Evolutionary conservation across 805 yeast species (phyloP).

Genomic region (Komagataella populi): DNA sequence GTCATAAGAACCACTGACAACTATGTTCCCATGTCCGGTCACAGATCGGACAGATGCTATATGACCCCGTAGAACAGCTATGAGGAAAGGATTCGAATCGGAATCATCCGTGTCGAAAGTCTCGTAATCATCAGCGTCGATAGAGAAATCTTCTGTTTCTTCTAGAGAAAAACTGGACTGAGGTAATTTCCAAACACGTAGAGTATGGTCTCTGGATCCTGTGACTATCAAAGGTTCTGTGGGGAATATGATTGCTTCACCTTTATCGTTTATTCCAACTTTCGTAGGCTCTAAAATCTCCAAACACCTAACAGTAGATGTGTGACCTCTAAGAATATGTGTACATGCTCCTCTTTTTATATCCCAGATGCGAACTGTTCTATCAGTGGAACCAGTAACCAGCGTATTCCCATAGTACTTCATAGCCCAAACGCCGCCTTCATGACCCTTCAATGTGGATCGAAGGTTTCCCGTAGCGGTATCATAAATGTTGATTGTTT

Average conservation of each 20-base stretch:
- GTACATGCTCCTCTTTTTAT: conserved; percentile 75
- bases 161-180: conserved; percentile 7
- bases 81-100: conserved; percentile 42
- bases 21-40: conserved; percentile 70
- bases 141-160: neutral
- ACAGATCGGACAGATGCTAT: conserved; percentile 76
- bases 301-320: conserved; percentile 85
- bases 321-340: conserved; percentile 83
- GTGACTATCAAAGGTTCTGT: conserved; percentile 62
- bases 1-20: conserved; percentile 87
- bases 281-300: conserved; percentile 63
- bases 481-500: conserved; percentile 67
- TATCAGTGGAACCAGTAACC: conserved; percentile 90
- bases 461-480: conserved; percentile 57
- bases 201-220: conserved; percentile 72
- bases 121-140: conserved; percentile 15
- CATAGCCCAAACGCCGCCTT: conserved; percentile 98
- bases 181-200: conserved; percentile 73
- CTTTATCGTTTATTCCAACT: conserved; percentile 48
- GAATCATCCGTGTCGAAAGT: conserved; percentile 22
- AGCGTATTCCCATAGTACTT: conserved; percentile 73
- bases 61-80: conserved; percentile 64
- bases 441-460: conserved; percentile 68
- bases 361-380: conserved; percentile 92
- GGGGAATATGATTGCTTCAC: conserved; percentile 44